Conservation (phyloP, 1,139 yeast species). For the Entelexis paramagnoliae region DNA sequence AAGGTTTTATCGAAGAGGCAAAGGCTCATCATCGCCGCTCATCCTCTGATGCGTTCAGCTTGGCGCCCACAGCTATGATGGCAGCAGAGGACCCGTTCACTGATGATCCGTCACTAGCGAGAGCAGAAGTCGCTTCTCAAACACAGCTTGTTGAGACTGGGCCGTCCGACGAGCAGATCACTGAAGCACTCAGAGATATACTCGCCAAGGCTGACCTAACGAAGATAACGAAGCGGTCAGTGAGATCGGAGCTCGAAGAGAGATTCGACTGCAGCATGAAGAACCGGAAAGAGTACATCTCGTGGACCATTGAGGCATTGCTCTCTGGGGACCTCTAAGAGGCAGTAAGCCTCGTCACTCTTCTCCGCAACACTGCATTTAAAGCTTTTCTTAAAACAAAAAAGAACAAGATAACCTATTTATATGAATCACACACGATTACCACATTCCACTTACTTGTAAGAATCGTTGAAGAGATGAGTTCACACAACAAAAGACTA, state of each 20-base stretch:
- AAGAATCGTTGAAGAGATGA: too few species aligned
- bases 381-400: too few species aligned
- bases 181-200: constrained; percentile 33
- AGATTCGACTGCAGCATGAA: constrained; percentile 32
- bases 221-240: constrained; percentile 34
- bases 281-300: constrained; percentile 34
- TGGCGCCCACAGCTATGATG: constrained; percentile 17
- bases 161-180: constrained; percentile 34
- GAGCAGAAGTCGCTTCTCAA: neutral
- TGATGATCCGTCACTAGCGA: constrained; percentile 1
- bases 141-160: neutral
- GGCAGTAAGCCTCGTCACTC: too few species aligned
- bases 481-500: too few species aligned
- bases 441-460: too few species aligned
- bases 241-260: constrained; percentile 32
- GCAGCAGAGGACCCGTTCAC: constrained; percentile 14
- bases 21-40: constrained; percentile 9
- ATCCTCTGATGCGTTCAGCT: constrained; percentile 13
- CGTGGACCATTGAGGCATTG: constrained; percentile 35
- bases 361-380: too few species aligned
- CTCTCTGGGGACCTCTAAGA: constrained; percentile 33
- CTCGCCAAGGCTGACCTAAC: constrained; percentile 34
- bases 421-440: too few species aligned
- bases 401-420: too few species aligned
- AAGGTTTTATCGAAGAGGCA: neutral